phyloP scores from a whole-genome alignment of 2,329 filamentous ascomycete genomes.

The Penicillium brevicompactum region DNA sequence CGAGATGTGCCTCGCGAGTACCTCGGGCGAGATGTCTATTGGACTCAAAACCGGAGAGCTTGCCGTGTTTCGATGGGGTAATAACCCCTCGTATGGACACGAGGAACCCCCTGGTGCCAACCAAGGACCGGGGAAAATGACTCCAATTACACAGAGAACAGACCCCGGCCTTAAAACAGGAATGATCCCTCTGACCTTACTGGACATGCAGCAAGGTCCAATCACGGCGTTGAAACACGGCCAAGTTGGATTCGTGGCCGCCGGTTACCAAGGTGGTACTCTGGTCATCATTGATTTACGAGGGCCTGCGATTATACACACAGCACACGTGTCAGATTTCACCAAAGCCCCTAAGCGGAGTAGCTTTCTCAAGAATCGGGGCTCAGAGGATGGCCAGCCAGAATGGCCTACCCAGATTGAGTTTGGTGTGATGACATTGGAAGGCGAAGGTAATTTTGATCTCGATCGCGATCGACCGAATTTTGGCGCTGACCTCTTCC shows the following conservation, averaged over 20 bases:
- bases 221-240: constrained; percentile 80
- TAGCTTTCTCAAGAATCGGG: constrained; percentile 65
- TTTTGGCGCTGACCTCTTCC: constrained; percentile 26
- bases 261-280: constrained; percentile 80
- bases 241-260: constrained; percentile 89
- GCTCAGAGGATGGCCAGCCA: constrained; percentile 49
- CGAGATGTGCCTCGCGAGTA: constrained; percentile 76
- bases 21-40: constrained; percentile 80
- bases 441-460: constrained; percentile 67
- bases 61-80: constrained; percentile 84
- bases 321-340: constrained; percentile 71
- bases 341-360: constrained; percentile 73
- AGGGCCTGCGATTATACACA: constrained; percentile 81
- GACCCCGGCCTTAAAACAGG: constrained; percentile 78
- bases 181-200: constrained; percentile 74
- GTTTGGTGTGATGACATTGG: constrained; percentile 90
- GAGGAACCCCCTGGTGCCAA: constrained; percentile 58
- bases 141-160: constrained; percentile 71
- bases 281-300: constrained; percentile 84
- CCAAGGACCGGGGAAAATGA: constrained; percentile 69
- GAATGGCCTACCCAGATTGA: constrained; percentile 84
- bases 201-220: constrained; percentile 80
- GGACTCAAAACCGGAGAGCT: constrained; percentile 84
- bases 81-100: constrained; percentile 71
- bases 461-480: background rate